Conservation (phyloP, 345 rosid species). For the Trapa bicornis region DNA sequence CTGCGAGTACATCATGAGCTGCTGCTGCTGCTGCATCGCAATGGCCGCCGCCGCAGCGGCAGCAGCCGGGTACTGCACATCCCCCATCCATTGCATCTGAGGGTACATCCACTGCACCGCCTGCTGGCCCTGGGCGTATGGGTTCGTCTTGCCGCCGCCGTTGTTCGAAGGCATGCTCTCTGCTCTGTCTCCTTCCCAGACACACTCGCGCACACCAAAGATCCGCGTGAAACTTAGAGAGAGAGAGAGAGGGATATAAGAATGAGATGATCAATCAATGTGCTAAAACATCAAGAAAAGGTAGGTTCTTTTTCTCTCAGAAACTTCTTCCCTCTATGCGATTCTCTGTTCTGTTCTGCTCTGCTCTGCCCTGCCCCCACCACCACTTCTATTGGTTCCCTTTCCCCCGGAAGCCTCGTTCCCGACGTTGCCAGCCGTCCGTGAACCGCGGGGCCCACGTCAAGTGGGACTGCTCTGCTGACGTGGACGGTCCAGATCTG, state of each 20-base stretch:
- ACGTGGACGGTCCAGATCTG: slow-evolving; percentile 2
- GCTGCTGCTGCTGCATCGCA: slow-evolving; percentile 95
- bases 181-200: background rate
- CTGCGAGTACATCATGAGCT: slow-evolving; percentile 87
- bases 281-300: background rate
- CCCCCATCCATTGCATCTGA: slow-evolving; percentile 51
- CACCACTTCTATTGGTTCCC: background rate
- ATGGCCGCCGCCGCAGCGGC: slow-evolving; percentile 74
- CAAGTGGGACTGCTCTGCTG: background rate
- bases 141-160: slow-evolving; percentile 41
- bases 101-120: slow-evolving; percentile 20
- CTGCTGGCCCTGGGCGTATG: slow-evolving; percentile 12
- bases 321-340: too few relatives aligned
- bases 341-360: too few relatives aligned
- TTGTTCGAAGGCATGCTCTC: slow-evolving; percentile 8
- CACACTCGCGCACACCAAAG: too few relatives aligned
- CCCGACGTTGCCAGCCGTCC: background rate
- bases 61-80: slow-evolving; percentile 78
- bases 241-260: background rate
- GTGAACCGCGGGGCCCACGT: background rate
- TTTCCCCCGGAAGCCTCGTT: background rate
- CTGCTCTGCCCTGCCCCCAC: too few relatives aligned
- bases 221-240: background rate
- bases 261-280: background rate
- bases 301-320: background rate